Base-by-base conservation (phyloP, 306 rosid species). In the Cicer pinnatifidum region DNA sequence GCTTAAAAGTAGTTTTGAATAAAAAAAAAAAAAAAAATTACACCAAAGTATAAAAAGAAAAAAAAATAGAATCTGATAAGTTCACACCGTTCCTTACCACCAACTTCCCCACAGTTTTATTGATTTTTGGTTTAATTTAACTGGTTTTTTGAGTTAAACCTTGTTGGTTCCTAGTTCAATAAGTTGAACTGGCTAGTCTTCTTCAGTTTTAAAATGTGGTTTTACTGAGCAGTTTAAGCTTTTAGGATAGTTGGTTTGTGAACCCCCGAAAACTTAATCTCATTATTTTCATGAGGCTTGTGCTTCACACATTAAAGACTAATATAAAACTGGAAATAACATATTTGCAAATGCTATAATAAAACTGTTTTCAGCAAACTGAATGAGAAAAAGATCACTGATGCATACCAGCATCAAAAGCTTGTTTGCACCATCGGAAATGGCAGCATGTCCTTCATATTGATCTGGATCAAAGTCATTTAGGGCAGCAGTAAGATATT, bases 361-460 rank as follows among this genome's bases (percentile, higher is more conserved):
- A 69, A 50, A 79, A 44, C 10, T 7, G 54, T 47, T 47, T 48
- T 20, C 73, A 28, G 77, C 48, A 43, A 76, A 56, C 48, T 47
- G 57, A 78, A 54, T 10, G 33, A 63, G 13, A 44, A 57, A 80
- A n/a, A 52, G 51, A 70, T 73, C 46, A 71, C 40, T 35, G 63
- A 38, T 20, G 45, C 84, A 52, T 94, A 94, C 98, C 98, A 94
- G 95, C 98, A 94, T 94, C 89, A 94, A 84, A 82, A 94, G 95
- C 86, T 94, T 94, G 88, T 94, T 94, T 74, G 98, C 92, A 68
- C 98, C 98, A 67, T 94, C 98, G 63, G 98, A 87, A 77, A 94
- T 89, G 75, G 97, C 97, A 85, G 98, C 98, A 84, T 84, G 90
- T 82, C 92, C 92, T 83, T 91, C 98, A 83, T 87, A 86, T 84